These are phyloP conservation scores for Penicillium maclennaniae DNA, from an alignment of 495 filamentous ascomycete genomes.

Conservation along the genomic window DNA sequence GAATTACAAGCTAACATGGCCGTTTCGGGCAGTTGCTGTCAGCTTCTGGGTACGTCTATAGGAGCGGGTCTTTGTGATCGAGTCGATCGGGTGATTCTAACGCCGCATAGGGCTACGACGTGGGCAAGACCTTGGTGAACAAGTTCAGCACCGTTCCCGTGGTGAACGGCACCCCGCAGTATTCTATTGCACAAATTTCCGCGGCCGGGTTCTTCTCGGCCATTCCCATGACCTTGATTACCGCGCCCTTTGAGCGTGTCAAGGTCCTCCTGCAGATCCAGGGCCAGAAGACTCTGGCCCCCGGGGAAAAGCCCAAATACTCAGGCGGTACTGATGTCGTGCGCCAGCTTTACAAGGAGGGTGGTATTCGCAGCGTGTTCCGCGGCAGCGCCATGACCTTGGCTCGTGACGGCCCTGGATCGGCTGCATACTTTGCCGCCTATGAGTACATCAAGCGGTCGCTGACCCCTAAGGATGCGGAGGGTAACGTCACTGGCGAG, in stretches of 20 bases:
- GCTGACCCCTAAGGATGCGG: conserved; percentile 79
- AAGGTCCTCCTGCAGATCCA: conserved; percentile 98
- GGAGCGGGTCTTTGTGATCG: not conserved
- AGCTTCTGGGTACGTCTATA: conserved; percentile 73
- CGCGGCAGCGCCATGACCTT: conserved; percentile 87
- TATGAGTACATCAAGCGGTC: conserved; percentile 92
- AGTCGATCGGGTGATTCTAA: conserved; percentile 15
- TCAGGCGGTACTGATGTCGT: conserved; percentile 88
- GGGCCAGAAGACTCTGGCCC: conserved; percentile 78
- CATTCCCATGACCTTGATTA: conserved; percentile 96
- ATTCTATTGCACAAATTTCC: conserved; percentile 83
- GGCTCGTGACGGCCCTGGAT: conserved; percentile 88
- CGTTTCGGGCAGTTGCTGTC: conserved; percentile 68
- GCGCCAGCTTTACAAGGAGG: conserved; percentile 86
- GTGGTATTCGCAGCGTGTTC: conserved; percentile 86
- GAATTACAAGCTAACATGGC: conserved; percentile 7
- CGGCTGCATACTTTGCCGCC: conserved; percentile 91
- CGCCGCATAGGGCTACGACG: conserved; percentile 72
- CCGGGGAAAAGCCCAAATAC: conserved; percentile 92
- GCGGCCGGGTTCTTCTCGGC: conserved; percentile 96
- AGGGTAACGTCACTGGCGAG: conserved; percentile 64
- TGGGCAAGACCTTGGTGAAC: conserved; percentile 84
- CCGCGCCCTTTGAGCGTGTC: conserved; percentile 95
- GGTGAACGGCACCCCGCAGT: conserved; percentile 57
- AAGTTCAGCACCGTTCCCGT: conserved; percentile 57